Evolutionary conservation across 2,329 filamentous ascomycete species (phyloP), one percentile per base, ranked within the genome.

Genomic region (Talaromyces funiculosus): DNA sequence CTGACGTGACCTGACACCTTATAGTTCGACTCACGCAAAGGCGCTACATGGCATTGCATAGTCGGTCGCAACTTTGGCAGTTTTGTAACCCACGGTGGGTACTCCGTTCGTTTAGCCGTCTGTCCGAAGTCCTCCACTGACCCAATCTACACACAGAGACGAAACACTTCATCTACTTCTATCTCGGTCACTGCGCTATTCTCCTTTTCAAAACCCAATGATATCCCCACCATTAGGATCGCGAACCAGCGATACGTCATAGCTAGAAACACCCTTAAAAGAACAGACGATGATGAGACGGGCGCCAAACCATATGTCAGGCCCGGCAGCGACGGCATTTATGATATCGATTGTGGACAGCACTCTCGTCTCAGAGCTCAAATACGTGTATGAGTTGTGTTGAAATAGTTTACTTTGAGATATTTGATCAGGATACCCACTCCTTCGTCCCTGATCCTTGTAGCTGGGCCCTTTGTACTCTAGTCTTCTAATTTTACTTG

Each of bases 141-240:
- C 12, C 9, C 5, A 45, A n/a, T 22, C 42, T 31, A 35, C n/a
- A 33, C 8, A 43, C 80, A 97, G 94, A 97, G 78, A 97, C 94
- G 29, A 97, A 97, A 81, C 94, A 99, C 79, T 99, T 99, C 82
- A 97, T 99, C 76, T 99, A 99, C 82, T 99, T 99, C 82, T 99
- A 99, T 81, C 89, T 99, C 62, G 94, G 94, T 59, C 94, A 97
- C 82, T 97, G 92, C 77, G 94, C 94, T 62, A 97, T 99, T 73
- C 84, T 99, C 60, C 87, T 99, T 57, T 99, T 97, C 86, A 99
- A 99, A 84, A 99, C 94, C 42, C 93, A 97, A 85, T 97, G 70
- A 68, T 64, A 43, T 38, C 75, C 22, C 31, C 16, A 24, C 49
- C 20, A 38, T 51, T 5, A 42, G 37, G 26, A 29, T 5, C 47